Evolutionary conservation across 805 yeast genomes (phyloP), one percentile per base, ranked within the genome.

Genomic region (Candida oleophila): DNA sequence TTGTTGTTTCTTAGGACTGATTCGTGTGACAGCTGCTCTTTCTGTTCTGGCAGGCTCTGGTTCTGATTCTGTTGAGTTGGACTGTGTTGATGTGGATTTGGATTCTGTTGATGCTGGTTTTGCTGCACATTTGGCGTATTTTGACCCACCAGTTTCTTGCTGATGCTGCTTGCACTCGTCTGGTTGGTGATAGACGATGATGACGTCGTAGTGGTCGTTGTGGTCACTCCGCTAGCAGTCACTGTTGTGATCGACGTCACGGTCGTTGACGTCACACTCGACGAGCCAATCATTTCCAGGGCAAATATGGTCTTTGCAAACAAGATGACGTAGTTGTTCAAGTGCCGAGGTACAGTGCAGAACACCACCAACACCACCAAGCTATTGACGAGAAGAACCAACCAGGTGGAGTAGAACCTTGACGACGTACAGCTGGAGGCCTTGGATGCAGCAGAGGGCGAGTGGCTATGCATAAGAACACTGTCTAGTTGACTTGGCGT

Each of bases 291-390:
- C 32, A 65, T 51, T 28, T 62, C 60, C 30, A 62, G 56, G 2
- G 71, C 61, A 12, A 65, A 49, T n/a, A 65, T 61, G 16, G 65
- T 57, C 40, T 64, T 61, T 21, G 69, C 64, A 44, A 65, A 52
- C 5, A 64, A 52, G 3, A 56, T 54, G 42, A 65, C 48, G 52
- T 62, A 63, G 25, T 53, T 52, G 32, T 11, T 16, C 19, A 36
- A 22, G n/a, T 35, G 33, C 38, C 20, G 7, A n/a, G 39, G 43
- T 8, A 41, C 21, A 3, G 18, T 16, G 36, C 43, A 41, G 18
- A 18, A 41, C 11, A 20, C 35, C 11, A 32, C 35, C 37, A 28
- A 28, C 36, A 41, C 43, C 11, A 28, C 22, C n/a, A 18, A 5
- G 19, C 35, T 41, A 32, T 25, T 41, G 35, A 28, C 36, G 3